phyloP scores from a whole-genome alignment of 2,329 filamentous ascomycete genomes.

The Pestalotiopsis sp. region DNA sequence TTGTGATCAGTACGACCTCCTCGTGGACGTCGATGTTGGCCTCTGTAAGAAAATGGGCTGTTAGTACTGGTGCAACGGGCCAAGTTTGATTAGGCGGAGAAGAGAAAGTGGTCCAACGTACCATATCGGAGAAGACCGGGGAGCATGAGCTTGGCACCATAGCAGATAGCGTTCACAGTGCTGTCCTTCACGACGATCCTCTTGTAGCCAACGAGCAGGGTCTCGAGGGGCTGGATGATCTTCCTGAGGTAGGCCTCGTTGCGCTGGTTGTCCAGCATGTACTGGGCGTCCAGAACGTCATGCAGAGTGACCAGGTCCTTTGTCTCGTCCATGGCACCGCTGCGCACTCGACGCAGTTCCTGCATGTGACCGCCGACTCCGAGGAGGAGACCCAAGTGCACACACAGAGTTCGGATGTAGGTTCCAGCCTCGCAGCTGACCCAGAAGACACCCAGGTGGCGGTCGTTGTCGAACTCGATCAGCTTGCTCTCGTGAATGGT shows the following conservation, averaged over 20 bases:
- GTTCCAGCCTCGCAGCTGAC: conserved; percentile 98
- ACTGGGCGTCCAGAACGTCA: conserved; percentile 94
- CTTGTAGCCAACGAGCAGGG: conserved; percentile 90
- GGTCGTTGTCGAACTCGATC: conserved; percentile 97
- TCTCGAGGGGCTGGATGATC: conserved; percentile 92
- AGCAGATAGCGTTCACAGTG: conserved; percentile 95
- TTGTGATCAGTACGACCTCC: conserved; percentile 97
- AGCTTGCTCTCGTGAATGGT: conserved; percentile 98
- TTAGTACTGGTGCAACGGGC: not conserved
- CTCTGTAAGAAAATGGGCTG: conserved; percentile 53
- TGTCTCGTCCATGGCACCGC: conserved; percentile 92
- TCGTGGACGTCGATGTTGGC: conserved; percentile 90
- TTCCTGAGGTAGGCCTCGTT: conserved; percentile 91
- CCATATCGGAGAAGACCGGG: conserved; percentile 91
- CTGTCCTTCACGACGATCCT: conserved; percentile 97
- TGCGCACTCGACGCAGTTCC: conserved; percentile 90
- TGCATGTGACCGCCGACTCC: conserved; percentile 97
- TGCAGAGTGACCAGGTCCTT: conserved; percentile 91
- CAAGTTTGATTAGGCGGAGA: not conserved
- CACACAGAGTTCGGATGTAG: conserved; percentile 97
- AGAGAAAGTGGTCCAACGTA: conserved; percentile 43
- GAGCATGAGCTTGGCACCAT: conserved; percentile 98
- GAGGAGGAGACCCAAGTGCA: conserved; percentile 77
- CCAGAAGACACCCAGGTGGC: conserved; percentile 98
- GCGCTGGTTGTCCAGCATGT: conserved; percentile 91